Conservation (phyloP, 2,329 filamentous ascomycete species). For the Ciborinia camelliae region DNA sequence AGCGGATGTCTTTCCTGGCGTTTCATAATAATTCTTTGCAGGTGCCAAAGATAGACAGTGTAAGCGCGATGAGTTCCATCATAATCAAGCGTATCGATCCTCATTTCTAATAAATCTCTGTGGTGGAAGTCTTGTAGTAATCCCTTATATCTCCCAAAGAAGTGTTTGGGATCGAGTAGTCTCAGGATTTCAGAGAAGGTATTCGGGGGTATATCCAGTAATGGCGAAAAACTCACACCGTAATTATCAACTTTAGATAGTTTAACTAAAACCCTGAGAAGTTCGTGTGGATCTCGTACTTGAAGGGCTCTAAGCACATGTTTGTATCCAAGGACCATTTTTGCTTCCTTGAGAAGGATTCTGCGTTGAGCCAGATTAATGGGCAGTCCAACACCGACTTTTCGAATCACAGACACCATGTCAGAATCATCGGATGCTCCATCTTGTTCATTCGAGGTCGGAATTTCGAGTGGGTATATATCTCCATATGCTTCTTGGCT, state of each 20-base stretch:
- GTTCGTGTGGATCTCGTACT: slow-evolving; percentile 11
- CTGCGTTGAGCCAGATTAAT: not conserved
- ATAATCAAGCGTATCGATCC: slow-evolving; percentile 15
- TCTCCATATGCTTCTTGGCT: slow-evolving; percentile 15
- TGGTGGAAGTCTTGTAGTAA: slow-evolving; percentile 51
- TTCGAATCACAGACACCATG: slow-evolving; percentile 8
- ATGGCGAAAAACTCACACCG: slow-evolving; percentile 18
- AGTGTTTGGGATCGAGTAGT: slow-evolving; percentile 56
- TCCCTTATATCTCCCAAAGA: slow-evolving; percentile 45
- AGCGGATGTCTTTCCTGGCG: slow-evolving; percentile 39
- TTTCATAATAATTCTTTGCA: slow-evolving; percentile 39
- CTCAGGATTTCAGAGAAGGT: slow-evolving; percentile 63
- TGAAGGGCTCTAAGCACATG: slow-evolving; percentile 9
- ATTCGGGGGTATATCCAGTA: slow-evolving; percentile 41
- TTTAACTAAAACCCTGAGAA: slow-evolving; percentile 18
- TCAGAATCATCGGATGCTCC: not conserved
- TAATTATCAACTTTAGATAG: slow-evolving; percentile 23
- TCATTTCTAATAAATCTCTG: slow-evolving; percentile 38
- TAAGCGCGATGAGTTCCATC: slow-evolving; percentile 28
- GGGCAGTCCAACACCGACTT: slow-evolving; percentile 9
- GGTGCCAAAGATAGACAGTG: slow-evolving; percentile 26
- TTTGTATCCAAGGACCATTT: slow-evolving; percentile 5
- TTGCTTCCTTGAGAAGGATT: not conserved
- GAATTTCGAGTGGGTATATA: slow-evolving; percentile 9
- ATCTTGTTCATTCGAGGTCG: not conserved